Base-by-base conservation (phyloP, 176 grass and related monocot species). In the Chloris gayana region DNA sequence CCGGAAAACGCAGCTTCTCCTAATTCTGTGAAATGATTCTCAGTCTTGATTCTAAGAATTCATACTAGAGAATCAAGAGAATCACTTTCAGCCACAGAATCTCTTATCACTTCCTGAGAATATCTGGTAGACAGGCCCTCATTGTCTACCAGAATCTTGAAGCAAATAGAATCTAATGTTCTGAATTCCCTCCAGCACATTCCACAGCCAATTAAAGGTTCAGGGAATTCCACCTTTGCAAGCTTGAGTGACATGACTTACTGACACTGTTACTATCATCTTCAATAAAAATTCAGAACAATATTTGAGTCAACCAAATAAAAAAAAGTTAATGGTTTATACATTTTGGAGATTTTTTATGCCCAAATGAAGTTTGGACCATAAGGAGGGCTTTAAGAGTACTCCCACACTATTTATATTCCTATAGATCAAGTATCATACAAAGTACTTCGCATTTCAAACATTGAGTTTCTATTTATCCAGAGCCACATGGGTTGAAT, bases 311-410 rank as follows among this genome's bases (percentile, higher is more conserved):
- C 17, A 6, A 22, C 22, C 19, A 21, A 54, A 54, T 51, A 50
- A 50, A 6, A 35, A 45, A 13, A n/a, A n/a, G n/a, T 45, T 45
- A 45, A 45, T 13, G 44, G 12, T 45, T 11, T 13, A 45, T 45
- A 45, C 10, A 45, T 45, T 45, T 45, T 45, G 9, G 44, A 3
- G 44, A 13, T 45, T 45, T 45, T 45, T 11, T 45, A 45, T 45
- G 44, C 3, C 11, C 44, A 45, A 45, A 45, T 45, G 44, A 13
- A 49, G 3, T 18, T 18, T 50, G 35, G 15, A 42, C 14, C 22
- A 76, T 22, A 68, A 69, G 22, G 35, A 56, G 35, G 49, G n/a
- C 6, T 56, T 27, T 69, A 19, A 79, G 77, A 54, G 31, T 56
- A 18, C 18, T 50, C 15, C 14, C 47, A 18, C 14, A 50, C 15